Conservation (phyloP, 192 early-diverging fungal species). For the Blastocladiella britannica region DNA sequence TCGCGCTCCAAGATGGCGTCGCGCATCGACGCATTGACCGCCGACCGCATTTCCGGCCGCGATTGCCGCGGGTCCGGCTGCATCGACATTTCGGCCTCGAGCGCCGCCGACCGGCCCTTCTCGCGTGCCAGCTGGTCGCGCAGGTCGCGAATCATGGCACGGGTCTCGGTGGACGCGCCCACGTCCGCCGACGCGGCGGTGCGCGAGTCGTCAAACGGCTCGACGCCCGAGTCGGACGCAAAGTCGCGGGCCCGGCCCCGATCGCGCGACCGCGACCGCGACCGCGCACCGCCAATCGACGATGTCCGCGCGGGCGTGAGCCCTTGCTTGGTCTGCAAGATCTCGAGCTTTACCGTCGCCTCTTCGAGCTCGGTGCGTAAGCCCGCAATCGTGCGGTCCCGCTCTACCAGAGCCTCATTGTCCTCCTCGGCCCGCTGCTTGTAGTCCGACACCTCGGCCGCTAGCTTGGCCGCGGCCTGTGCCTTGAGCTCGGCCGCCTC, state of each 20-base stretch:
- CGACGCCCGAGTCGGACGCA: too few relatives aligned
- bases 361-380: slow-evolving; percentile 23
- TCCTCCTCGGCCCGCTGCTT: slow-evolving; percentile 16
- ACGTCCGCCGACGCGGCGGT: neutral
- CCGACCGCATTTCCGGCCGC: too few relatives aligned
- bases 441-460: neutral
- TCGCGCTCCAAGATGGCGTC: neutral
- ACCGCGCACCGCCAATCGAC: too few relatives aligned
- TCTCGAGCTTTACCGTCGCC: slow-evolving; percentile 18
- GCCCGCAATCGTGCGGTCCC: slow-evolving; percentile 22
- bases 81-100: slow-evolving; percentile 8
- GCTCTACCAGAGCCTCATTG: slow-evolving; percentile 11
- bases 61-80: too few relatives aligned
- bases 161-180: too few relatives aligned
- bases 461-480: neutral
- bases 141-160: too few relatives aligned
- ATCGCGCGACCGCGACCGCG: too few relatives aligned
- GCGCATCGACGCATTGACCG: too few relatives aligned
- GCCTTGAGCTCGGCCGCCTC: neutral
- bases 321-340: slow-evolving; percentile 10
- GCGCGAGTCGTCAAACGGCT: too few relatives aligned
- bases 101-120: slow-evolving; percentile 7
- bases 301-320: too few relatives aligned
- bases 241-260: too few relatives aligned
- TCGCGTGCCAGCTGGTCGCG: slow-evolving; percentile 1